phyloP scores from a whole-genome alignment of 129 eudicot species.

The Helichrysum umbraculigerum region DNA sequence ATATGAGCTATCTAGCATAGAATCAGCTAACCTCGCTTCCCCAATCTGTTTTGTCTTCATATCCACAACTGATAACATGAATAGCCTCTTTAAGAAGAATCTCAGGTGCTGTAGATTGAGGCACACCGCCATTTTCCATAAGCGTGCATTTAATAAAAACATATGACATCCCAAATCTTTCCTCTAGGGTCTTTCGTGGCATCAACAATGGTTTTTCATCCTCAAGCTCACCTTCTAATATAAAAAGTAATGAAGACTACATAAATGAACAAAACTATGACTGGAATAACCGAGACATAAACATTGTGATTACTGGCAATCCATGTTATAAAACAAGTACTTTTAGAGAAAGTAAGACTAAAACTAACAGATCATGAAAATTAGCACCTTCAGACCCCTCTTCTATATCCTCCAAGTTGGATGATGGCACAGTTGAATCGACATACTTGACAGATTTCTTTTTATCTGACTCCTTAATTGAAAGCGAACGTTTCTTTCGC shows the following conservation, averaged over 20 bases:
- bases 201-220: constrained; percentile 90
- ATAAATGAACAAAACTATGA: too few species aligned
- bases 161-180: constrained; percentile 93
- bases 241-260: too few species aligned
- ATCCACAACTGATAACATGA: constrained; percentile 98
- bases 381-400: constrained; percentile 89
- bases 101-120: constrained; percentile 93
- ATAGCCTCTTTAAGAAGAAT: constrained; percentile 94
- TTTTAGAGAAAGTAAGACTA: too few species aligned
- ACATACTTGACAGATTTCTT: constrained; percentile 90
- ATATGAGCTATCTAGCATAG: background rate
- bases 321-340: too few species aligned
- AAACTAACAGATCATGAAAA: too few species aligned
- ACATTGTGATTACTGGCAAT: too few species aligned
- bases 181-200: constrained; percentile 97
- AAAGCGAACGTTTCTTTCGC: constrained; percentile 59
- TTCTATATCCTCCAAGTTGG: constrained; percentile 93
- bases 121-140: constrained; percentile 99
- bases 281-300: too few species aligned
- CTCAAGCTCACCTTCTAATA: constrained; percentile 85
- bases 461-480: constrained; percentile 84
- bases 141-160: constrained; percentile 96
- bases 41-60: constrained; percentile 97
- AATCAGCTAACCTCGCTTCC: constrained; percentile 67
- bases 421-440: constrained; percentile 93